Conservation (phyloP, 2,329 filamentous ascomycete species). For the Pseudopyrenochaeta lycopersici region DNA sequence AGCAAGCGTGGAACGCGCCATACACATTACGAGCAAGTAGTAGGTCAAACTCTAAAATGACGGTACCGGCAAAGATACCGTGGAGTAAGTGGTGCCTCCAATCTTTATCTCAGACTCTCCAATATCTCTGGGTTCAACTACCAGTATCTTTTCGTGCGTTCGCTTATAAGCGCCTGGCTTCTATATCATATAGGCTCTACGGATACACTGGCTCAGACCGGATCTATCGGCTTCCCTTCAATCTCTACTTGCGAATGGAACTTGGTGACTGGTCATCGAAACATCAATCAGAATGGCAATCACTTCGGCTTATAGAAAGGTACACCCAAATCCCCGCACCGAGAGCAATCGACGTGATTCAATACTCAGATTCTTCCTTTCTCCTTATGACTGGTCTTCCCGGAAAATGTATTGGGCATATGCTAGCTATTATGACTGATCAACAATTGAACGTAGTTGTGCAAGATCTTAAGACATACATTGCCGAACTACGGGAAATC, state of each 20-base stretch:
- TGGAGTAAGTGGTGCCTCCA: no score
- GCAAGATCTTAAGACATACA: constrained; percentile 18
- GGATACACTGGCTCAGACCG: constrained; percentile 20
- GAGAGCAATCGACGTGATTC: constrained; percentile 16
- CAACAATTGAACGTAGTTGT: constrained; percentile 13
- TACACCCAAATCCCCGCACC: constrained; percentile 19
- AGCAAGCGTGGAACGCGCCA: neutral
- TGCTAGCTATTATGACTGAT: constrained; percentile 21
- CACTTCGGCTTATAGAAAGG: constrained; percentile 17
- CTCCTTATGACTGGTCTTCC: constrained; percentile 23
- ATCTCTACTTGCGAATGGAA: constrained; percentile 23
- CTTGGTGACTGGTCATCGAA: constrained; percentile 17
- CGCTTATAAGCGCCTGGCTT: no score
- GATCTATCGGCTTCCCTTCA: constrained; percentile 22
- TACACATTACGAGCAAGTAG: no score
- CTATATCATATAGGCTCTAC: constrained; percentile 4
- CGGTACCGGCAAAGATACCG: no score
- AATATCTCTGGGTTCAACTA: no score
- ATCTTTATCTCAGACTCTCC: no score
- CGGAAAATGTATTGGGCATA: constrained; percentile 17
- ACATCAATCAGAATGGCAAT: constrained; percentile 20
- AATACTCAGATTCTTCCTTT: constrained; percentile 17
- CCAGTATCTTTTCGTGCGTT: no score
- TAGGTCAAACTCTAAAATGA: no score
- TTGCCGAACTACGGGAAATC: constrained; percentile 21